These are phyloP conservation scores for Gaertneriomyces semiglobifer DNA, from an alignment of 192 early-diverging fungal genomes.

Conservation along the genomic window DNA sequence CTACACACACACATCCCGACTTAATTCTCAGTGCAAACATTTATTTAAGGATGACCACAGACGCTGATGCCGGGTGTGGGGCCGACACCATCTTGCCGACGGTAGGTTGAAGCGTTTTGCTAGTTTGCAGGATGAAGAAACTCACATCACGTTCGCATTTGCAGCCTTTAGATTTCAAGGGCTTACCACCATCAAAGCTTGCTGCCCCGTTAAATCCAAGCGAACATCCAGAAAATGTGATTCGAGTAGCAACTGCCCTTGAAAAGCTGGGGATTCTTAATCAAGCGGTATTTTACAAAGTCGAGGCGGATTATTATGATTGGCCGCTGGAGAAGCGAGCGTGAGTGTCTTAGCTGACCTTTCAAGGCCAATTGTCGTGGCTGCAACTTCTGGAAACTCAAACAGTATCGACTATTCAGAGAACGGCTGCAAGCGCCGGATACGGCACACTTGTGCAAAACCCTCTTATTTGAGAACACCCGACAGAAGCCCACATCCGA, in stretches of 20 bases:
- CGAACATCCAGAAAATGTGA: too few relatives aligned
- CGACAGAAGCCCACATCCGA: slow-evolving; percentile 53
- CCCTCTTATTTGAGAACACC: slow-evolving; percentile 86
- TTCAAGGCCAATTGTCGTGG: slow-evolving; percentile 12
- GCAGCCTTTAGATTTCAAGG: too few relatives aligned
- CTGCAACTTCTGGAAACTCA: not conserved
- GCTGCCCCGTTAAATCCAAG: too few relatives aligned
- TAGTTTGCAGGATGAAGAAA: too few relatives aligned
- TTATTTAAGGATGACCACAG: too few relatives aligned
- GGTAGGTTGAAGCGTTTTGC: too few relatives aligned
- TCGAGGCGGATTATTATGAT: slow-evolving; percentile 70
- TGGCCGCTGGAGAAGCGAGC: slow-evolving; percentile 75
- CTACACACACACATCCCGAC: too few relatives aligned
- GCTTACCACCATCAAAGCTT: too few relatives aligned
- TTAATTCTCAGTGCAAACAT: too few relatives aligned
- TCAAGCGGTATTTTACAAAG: slow-evolving; percentile 54
- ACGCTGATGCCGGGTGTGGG: too few relatives aligned
- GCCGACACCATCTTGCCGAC: too few relatives aligned
- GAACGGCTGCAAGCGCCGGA: slow-evolving; percentile 65
- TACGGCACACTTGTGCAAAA: slow-evolving; percentile 81
- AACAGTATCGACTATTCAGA: slow-evolving; percentile 21
- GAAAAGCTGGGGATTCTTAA: not conserved
- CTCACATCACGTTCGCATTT: too few relatives aligned
- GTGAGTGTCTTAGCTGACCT: slow-evolving; percentile 34
- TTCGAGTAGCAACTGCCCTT: not conserved